Evolutionary conservation across 2,329 filamentous ascomycete genomes (phyloP).

Genomic region (Ceratocystis variospora): DNA sequence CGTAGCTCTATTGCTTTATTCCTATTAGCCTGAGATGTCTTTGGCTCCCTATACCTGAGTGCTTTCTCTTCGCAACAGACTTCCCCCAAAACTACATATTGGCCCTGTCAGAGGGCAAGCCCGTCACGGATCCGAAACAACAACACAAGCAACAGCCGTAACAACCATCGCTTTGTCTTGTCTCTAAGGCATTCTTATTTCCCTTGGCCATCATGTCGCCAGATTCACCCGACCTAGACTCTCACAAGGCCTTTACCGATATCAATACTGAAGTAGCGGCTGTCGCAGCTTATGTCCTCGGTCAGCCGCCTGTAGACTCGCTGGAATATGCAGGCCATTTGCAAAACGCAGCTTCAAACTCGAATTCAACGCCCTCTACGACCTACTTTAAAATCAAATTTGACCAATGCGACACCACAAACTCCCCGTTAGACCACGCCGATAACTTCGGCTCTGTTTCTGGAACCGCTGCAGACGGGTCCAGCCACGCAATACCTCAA

Average conservation of each 20-base stretch:
- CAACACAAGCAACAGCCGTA: background rate
- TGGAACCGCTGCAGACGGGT: background rate
- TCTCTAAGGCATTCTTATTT: background rate
- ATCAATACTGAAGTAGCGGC: conserved; percentile 20
- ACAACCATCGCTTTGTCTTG: too few species aligned
- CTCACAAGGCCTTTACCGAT: conserved; percentile 14
- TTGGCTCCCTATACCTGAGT: background rate
- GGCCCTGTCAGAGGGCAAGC: background rate
- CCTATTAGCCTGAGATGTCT: background rate
- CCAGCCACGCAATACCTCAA: background rate
- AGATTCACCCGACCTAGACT: conserved; percentile 1
- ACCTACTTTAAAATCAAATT: background rate
- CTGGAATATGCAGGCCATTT: background rate
- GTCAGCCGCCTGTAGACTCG: background rate
- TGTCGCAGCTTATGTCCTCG: conserved; percentile 15
- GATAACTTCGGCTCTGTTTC: background rate
- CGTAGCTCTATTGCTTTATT: background rate
- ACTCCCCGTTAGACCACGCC: too few species aligned
- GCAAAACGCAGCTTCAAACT: background rate
- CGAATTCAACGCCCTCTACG: background rate
- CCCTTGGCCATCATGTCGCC: background rate
- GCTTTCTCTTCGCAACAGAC: background rate
- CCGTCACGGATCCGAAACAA: background rate
- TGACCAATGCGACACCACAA: too few species aligned
- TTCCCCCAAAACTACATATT: background rate